phyloP scores from a whole-genome alignment of 2,329 filamentous ascomycete species.

The Phyllachora maydis region DNA sequence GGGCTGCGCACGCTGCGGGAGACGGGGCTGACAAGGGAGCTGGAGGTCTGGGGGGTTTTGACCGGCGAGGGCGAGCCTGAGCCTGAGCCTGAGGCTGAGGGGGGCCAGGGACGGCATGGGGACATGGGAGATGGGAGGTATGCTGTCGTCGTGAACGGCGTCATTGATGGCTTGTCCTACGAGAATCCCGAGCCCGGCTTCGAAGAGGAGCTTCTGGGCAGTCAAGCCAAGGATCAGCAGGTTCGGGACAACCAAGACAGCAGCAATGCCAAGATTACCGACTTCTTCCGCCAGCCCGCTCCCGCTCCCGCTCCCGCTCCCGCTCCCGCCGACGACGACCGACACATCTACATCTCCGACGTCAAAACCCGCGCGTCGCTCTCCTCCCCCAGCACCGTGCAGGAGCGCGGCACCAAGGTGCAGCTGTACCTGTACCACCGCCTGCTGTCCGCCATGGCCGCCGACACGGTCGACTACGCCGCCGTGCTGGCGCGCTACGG shows the following conservation, averaged over 20 bases:
- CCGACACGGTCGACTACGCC: conserved; percentile 47
- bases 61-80: too few species aligned
- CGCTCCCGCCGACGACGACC: too few species aligned
- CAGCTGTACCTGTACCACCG: conserved; percentile 83
- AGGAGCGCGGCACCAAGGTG: conserved; percentile 56
- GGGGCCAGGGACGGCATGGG: too few species aligned
- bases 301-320: conserved; percentile 3
- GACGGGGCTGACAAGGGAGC: conserved; percentile 50
- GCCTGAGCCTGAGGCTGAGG: too few species aligned
- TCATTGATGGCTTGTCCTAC: conserved; percentile 74
- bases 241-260: conserved; percentile 11
- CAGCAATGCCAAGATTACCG: conserved; percentile 12
- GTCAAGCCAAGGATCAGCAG: too few species aligned
- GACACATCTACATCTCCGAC: conserved; percentile 59
- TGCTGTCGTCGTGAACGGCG: conserved; percentile 71
- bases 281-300: conserved; percentile 14
- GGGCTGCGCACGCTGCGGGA: conserved; percentile 55
- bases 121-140: too few species aligned
- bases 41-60: conserved; percentile 71
- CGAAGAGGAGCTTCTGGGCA: conserved; percentile 33
- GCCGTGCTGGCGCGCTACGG: conserved; percentile 51
- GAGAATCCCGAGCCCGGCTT: conserved; percentile 53
- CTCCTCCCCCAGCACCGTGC: conserved; percentile 41
- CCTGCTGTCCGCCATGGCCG: conserved; percentile 58
- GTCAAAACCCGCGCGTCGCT: conserved; percentile 61